A percentile compares a stretch with the other conserved stretches of the same genome.
Evolutionary conservation across 1,284 basidiomycete species (phyloP).

Genomic region (Cryptococcus deneoformans): DNA sequence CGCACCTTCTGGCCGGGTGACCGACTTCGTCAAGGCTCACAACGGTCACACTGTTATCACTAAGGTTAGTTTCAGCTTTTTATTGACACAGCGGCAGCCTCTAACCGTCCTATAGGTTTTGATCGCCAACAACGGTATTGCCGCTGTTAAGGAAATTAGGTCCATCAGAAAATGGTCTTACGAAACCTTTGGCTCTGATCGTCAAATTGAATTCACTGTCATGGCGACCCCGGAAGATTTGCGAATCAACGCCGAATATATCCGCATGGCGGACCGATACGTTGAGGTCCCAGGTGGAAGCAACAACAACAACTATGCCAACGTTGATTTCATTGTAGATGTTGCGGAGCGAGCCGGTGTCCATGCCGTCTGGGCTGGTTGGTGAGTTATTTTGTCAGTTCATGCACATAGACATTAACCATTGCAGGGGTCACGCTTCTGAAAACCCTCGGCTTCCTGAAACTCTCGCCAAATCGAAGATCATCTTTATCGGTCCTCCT

Average conservation of each 20-base stretch:
- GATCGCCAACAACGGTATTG: conserved; percentile 98
- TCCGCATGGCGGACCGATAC: conserved; percentile 99
- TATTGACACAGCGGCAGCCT: neutral
- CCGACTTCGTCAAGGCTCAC: conserved; percentile 87
- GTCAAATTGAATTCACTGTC: conserved; percentile 96
- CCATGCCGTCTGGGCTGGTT: conserved; percentile 99
- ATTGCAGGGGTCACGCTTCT: conserved; percentile 81
- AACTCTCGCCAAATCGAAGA: conserved; percentile 86
- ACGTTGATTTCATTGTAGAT: conserved; percentile 99
- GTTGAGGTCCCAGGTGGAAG: conserved; percentile 98
- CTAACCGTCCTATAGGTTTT: conserved; percentile 62
- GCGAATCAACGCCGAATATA: conserved; percentile 96
- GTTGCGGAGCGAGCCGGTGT: conserved; percentile 96
- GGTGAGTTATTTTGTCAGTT: conserved; percentile 54
- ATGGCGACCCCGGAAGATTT: conserved; percentile 99
- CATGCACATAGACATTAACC: neutral
- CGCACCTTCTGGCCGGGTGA: conserved; percentile 72
- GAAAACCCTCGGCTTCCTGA: conserved; percentile 99
- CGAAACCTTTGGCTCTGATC: conserved; percentile 96
- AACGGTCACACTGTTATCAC: conserved; percentile 99
- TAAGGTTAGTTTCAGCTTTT: conserved; percentile 61
- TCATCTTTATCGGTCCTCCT: conserved; percentile 99
- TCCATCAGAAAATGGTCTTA: conserved; percentile 99
- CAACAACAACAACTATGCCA: conserved; percentile 99
- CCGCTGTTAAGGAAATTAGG: conserved; percentile 98